A percentile compares a stretch with the other conserved stretches of the same genome.
Conservation (phyloP, 1,284 basidiomycete species). For the Cutaneotrichosporon dermatis region DNA sequence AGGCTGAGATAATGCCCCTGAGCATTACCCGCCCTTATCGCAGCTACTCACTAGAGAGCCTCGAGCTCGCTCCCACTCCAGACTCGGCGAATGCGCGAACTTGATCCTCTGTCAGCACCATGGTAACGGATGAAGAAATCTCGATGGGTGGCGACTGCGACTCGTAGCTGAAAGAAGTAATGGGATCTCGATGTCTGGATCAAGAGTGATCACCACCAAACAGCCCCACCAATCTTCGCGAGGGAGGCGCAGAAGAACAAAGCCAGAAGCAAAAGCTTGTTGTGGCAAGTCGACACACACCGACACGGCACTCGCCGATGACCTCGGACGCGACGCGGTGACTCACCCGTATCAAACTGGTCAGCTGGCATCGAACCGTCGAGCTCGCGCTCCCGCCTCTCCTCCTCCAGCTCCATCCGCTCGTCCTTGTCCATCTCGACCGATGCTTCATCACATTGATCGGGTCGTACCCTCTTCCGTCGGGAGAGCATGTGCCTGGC, state of each 20-base stretch:
- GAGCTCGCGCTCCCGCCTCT: slow-evolving; percentile 30
- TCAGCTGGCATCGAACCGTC: not conserved
- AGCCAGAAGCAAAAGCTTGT: no score
- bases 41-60: slow-evolving; percentile 43
- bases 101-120: slow-evolving; percentile 39
- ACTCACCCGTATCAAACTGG: slow-evolving; percentile 22
- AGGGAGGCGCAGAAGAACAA: no score
- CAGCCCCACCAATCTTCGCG: no score
- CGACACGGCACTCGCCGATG: not conserved
- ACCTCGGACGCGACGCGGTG: slow-evolving; percentile 1
- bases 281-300: not conserved
- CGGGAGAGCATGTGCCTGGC: slow-evolving; percentile 22
- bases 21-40: not conserved
- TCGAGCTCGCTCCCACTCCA: slow-evolving; percentile 49
- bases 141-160: no score
- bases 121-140: no score
- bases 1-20: no score
- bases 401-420: slow-evolving; percentile 40
- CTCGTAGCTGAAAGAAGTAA: no score
- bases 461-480: slow-evolving; percentile 33
- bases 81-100: slow-evolving; percentile 46
- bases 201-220: no score
- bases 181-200: no score
- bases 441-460: slow-evolving; percentile 21
- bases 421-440: slow-evolving; percentile 37